Conservation (phyloP, 2,329 filamentous ascomycete species). For the Blastomyces parvus region DNA sequence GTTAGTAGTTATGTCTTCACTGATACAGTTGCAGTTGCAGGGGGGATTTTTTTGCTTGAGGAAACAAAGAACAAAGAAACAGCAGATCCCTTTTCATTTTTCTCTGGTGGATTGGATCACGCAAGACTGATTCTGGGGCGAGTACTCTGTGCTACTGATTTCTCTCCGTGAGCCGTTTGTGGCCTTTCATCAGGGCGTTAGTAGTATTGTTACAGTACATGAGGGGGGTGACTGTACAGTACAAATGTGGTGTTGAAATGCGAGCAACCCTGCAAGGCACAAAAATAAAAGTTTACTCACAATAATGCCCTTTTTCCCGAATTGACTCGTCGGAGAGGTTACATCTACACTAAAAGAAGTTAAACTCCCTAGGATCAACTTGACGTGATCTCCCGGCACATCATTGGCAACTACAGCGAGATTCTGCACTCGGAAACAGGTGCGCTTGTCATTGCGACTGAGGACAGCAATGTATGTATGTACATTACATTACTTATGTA, state of each 20-base stretch:
- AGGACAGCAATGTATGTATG: no score
- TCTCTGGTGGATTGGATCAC: neutral
- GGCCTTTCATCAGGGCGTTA: neutral
- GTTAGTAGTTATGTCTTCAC: neutral
- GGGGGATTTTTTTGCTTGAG: neutral
- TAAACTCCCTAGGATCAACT: constrained; percentile 8
- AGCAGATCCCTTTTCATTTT: neutral
- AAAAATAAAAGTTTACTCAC: neutral
- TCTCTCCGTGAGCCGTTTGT: neutral
- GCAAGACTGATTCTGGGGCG: neutral
- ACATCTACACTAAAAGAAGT: neutral
- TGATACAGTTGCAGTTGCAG: neutral
- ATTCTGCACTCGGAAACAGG: no score
- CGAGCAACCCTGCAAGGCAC: neutral
- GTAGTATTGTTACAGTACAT: neutral
- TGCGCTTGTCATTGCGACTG: no score
- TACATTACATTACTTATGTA: no score
- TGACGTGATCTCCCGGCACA: constrained; percentile 12
- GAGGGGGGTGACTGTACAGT: neutral
- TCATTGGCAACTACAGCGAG: constrained; percentile 2
- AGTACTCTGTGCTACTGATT: no score
- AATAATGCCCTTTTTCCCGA: neutral
- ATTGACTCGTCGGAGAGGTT: neutral
- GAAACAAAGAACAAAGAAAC: neutral
- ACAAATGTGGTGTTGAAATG: neutral